Evolutionary conservation across 179 eudicot species (phyloP).

Genomic region (Monotropa hypopitys): DNA sequence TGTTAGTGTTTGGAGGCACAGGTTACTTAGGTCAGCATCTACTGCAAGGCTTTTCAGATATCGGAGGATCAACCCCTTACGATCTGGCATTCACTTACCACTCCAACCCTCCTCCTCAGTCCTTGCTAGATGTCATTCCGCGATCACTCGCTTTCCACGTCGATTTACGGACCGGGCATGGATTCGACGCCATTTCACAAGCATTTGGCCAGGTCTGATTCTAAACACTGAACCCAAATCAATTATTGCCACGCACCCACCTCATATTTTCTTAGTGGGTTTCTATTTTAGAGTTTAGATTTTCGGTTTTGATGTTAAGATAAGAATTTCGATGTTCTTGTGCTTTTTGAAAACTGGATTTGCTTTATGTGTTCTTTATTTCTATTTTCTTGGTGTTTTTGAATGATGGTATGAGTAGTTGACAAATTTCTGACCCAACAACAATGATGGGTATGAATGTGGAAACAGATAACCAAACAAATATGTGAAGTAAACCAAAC

Average conservation of each 20-base stretch:
- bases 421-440: not conserved
- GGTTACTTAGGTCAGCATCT: conserved; percentile 88
- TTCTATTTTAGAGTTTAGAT: not conserved
- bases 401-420: not conserved
- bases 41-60: conserved; percentile 24
- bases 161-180: conserved; percentile 43
- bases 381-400: not conserved
- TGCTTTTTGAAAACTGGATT: conserved; percentile 5
- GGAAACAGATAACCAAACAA: too few relatives aligned
- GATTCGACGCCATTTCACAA: conserved; percentile 41
- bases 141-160: conserved; percentile 42
- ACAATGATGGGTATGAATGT: too few relatives aligned
- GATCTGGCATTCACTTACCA: conserved; percentile 57
- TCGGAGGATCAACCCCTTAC: conserved; percentile 10
- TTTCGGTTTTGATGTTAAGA: not conserved
- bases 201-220: conserved; percentile 57
- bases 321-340: not conserved
- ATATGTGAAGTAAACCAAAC: too few relatives aligned
- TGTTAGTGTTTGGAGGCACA: conserved; percentile 65
- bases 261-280: not conserved
- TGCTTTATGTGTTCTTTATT: not conserved
- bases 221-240: not conserved
- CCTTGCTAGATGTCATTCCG: conserved; percentile 41
- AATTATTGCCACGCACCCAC: not conserved
- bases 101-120: conserved; percentile 42